Base-by-base conservation (phyloP, 2,329 filamentous ascomycete genomes). In the Xylariaceae sp. region DNA sequence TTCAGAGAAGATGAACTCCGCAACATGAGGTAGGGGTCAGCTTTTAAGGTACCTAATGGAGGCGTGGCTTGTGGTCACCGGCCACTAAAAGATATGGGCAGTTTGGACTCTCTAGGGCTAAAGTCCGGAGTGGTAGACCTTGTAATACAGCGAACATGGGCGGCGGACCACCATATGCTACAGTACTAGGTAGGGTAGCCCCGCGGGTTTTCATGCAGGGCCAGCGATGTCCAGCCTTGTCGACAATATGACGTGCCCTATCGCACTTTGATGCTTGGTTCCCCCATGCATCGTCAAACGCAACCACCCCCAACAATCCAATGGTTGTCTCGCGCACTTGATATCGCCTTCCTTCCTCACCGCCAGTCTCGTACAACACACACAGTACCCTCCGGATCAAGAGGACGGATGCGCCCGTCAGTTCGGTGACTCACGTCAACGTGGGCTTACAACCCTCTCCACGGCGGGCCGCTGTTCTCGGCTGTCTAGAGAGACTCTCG, bases 391-490 rank as follows among this genome's bases (percentile, higher is more conserved):
- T 42, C 10, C 44, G 17, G 4, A 28, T 5, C 4, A 28, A 28
- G 22, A 4, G 22, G 4, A 17, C 53, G 56, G 49, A 60, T 58
- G 56, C n/a, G 39, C 34, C 18, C 19, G 11, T 22, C 43, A 44
- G 33, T 11, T 38, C 28, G 22, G 45, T 54, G 51, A 53, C 43
- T 48, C 45, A 55, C 48, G 36, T 47, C 52, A 44, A 47, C 49
- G 51, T 49, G 57, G 57, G 57, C 55, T 52, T 52, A 57, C 53
- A 53, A 59, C 49, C 54, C 42, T 18, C n/a, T 33, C 39, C 12
- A 19, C 17, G 14, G 18, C 42, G 31, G 42, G 45, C 48, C 50
- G 53, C 53, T 28, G 22, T 28, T 28, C 22, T 28, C 22, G 22
- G 22, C 22, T 28, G 22, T 28, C 22, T 28, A 28, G 4, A 28